Percentiles rank a stretch among this genome's conserved stretches.
Conservation (phyloP, 2,329 filamentous ascomycete species). For the Aspergillus novoparasiticus region DNA sequence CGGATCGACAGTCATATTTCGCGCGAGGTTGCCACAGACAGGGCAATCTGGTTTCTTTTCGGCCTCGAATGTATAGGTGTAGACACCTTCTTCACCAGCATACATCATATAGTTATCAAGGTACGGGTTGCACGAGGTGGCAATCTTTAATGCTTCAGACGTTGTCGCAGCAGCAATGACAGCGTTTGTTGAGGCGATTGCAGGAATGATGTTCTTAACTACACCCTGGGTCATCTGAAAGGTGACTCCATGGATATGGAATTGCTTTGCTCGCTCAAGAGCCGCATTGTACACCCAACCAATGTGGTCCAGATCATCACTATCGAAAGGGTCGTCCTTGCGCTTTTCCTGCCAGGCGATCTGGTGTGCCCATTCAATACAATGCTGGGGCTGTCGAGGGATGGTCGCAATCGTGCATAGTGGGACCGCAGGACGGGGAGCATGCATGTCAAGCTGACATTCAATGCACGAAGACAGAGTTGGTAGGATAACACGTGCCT, state of each 20-base stretch:
- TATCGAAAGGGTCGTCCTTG: constrained; percentile 84
- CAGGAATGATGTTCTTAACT: constrained; percentile 98
- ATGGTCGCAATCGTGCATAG: constrained; percentile 96
- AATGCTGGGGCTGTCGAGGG: constrained; percentile 94
- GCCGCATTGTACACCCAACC: constrained; percentile 94
- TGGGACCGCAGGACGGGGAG: constrained; percentile 92
- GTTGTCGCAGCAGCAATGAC: constrained; percentile 95
- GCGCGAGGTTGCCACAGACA: constrained; percentile 83
- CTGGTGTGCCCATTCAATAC: constrained; percentile 97
- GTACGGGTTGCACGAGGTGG: constrained; percentile 77
- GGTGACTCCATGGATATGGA: constrained; percentile 87
- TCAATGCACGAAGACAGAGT: constrained; percentile 95
- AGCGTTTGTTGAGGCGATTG: constrained; percentile 96
- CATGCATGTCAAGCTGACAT: constrained; percentile 98
- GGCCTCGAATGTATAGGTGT: constrained; percentile 96
- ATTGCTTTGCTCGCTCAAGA: constrained; percentile 77
- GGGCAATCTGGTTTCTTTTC: constrained; percentile 94
- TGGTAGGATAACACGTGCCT: constrained; percentile 87
- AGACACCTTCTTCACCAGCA: constrained; percentile 90
- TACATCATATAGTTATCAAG: constrained; percentile 99
- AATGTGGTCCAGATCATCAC: constrained; percentile 94
- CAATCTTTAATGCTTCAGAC: constrained; percentile 95
- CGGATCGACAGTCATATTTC: constrained; percentile 71
- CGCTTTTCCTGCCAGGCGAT: constrained; percentile 93
- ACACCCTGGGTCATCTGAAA: constrained; percentile 96